Evolutionary conservation across 805 yeast genomes (phyloP).

Genomic region (Teunomyces aglyptinius): DNA sequence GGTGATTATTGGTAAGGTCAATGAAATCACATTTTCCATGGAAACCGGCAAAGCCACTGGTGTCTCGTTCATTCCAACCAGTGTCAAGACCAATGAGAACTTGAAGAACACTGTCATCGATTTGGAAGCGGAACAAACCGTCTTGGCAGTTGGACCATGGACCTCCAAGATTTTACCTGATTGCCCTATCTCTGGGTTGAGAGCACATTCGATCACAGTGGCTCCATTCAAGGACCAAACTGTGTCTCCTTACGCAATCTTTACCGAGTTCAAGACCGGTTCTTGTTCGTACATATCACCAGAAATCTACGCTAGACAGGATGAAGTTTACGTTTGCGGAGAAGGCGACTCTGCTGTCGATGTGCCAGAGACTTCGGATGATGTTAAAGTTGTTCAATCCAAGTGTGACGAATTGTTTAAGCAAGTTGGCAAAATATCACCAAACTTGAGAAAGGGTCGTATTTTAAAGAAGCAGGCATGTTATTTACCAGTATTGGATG

Average conservation of each 20-base stretch:
- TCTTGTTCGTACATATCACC: slow-evolving; percentile 75
- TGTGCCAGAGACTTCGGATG: slow-evolving; percentile 91
- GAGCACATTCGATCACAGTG: slow-evolving; percentile 94
- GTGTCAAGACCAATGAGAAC: slow-evolving; percentile 21
- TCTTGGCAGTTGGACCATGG: slow-evolving; percentile 95
- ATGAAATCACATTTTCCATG: slow-evolving; percentile 59
- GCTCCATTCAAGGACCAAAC: slow-evolving; percentile 67
- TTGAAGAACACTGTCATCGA: slow-evolving; percentile 36
- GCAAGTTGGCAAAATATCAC: slow-evolving; percentile 74
- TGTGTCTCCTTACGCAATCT: slow-evolving; percentile 91
- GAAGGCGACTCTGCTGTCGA: slow-evolving; percentile 92
- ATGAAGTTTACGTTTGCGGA: slow-evolving; percentile 96
- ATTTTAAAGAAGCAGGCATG: slow-evolving; percentile 88
- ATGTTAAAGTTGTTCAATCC: slow-evolving; percentile 81
- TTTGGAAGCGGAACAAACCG: slow-evolving; percentile 70
- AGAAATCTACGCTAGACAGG: slow-evolving; percentile 91
- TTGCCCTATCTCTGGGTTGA: slow-evolving; percentile 89
- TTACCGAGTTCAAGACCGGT: slow-evolving; percentile 84
- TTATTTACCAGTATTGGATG: slow-evolving; percentile 90
- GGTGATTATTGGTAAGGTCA: slow-evolving; percentile 80
- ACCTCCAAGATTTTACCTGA: slow-evolving; percentile 85
- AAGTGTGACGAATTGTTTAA: slow-evolving; percentile 85
- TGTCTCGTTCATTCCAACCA: slow-evolving; percentile 56
- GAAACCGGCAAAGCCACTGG: slow-evolving; percentile 71
- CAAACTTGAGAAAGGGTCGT: slow-evolving; percentile 68